Evolutionary conservation across 129 eudicot species (phyloP).

Genomic region (Helichrysum umbraculigerum): DNA sequence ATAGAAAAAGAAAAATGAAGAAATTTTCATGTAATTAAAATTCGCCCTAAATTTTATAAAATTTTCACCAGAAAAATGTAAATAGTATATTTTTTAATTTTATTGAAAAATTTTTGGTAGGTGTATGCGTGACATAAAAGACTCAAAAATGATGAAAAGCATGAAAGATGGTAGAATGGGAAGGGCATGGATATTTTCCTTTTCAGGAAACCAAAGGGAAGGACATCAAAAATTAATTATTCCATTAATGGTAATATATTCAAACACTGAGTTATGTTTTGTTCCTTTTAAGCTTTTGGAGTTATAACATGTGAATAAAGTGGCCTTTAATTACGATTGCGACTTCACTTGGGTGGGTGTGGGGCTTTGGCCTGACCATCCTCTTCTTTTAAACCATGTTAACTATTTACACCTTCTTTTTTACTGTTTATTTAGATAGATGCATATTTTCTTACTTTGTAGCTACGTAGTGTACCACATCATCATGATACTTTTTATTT

Average conservation of each 20-base stretch:
- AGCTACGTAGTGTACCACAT: too few species aligned
- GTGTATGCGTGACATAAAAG: slow-evolving; percentile 5
- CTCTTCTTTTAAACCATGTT: slow-evolving; percentile 13
- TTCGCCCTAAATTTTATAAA: too few species aligned
- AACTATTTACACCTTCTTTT: not conserved
- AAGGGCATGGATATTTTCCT: not conserved
- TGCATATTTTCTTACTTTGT: not conserved
- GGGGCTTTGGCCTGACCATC: slow-evolving; percentile 1
- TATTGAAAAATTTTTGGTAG: not conserved
- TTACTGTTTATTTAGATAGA: not conserved
- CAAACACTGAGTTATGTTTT: slow-evolving; percentile 13
- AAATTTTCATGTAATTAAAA: too few species aligned
- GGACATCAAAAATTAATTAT: slow-evolving; percentile 5
- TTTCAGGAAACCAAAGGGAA: not conserved
- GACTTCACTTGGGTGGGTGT: slow-evolving; percentile 30
- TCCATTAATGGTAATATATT: slow-evolving; percentile 21
- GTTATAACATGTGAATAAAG: slow-evolving; percentile 30
- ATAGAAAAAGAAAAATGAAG: too few species aligned
- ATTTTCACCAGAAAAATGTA: too few species aligned
- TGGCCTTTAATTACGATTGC: slow-evolving; percentile 26
- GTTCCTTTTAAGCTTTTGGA: slow-evolving; percentile 5
- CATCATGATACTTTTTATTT: too few species aligned
- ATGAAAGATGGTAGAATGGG: not conserved
- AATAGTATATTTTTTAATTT: too few species aligned
- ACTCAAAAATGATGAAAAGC: slow-evolving; percentile 9